Evolutionary conservation across 2,329 filamentous ascomycete genomes (phyloP).

Genomic region (Stemphylium lycopersici): DNA sequence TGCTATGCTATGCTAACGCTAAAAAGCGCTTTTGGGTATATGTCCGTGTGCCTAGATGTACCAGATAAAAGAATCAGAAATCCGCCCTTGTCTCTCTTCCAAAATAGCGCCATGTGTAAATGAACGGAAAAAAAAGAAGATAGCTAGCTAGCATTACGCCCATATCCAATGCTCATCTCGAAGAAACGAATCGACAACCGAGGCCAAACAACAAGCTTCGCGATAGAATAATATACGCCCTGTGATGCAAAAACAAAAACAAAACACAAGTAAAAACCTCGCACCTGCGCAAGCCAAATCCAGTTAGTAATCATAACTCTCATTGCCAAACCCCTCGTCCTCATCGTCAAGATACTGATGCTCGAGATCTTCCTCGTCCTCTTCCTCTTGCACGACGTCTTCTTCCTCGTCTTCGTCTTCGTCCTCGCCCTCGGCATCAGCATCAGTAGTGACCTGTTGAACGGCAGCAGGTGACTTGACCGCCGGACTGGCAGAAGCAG

Average conservation of each 20-base stretch:
- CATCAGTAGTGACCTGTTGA: conserved; percentile 8
- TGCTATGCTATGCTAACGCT: background rate
- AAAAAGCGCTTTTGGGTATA: background rate
- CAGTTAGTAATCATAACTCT: conserved; percentile 39
- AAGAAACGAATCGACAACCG: no score
- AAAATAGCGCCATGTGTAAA: background rate
- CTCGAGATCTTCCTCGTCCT: conserved; percentile 49
- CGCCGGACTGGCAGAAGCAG: conserved; percentile 14
- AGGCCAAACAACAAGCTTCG: no score
- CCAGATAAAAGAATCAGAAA: background rate
- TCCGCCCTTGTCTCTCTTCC: background rate
- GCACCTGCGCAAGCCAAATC: no score
- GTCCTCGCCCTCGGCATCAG: conserved; percentile 27
- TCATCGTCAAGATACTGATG: conserved; percentile 51
- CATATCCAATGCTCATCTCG: no score
- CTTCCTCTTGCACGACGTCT: conserved; percentile 45
- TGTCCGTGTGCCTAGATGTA: background rate
- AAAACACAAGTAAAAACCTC: no score
- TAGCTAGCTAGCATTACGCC: background rate
- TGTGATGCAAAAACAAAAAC: no score
- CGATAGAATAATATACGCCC: no score
- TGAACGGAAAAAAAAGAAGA: no score
- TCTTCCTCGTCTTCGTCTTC: conserved; percentile 27
- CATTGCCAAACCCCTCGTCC: conserved; percentile 52
- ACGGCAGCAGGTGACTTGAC: conserved; percentile 13